These are phyloP conservation scores for Porodaedalea pini DNA, from an alignment of 1,284 basidiomycete genomes.

Conservation along the genomic window DNA sequence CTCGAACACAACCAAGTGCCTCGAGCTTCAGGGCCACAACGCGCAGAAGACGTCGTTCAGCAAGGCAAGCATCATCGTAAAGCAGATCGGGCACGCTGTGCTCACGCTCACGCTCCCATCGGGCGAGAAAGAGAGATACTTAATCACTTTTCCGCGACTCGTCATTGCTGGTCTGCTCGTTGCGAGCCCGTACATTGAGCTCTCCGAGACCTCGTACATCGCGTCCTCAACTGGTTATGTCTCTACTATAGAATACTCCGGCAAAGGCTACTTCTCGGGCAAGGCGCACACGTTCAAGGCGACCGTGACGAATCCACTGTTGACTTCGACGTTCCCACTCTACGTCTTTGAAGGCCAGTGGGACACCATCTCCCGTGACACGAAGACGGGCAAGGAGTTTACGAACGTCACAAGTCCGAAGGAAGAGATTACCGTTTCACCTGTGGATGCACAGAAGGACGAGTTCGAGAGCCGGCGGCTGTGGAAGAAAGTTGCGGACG, in stretches of 20 bases:
- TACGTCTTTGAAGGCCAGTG: constrained; percentile 85
- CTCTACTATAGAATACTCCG: constrained; percentile 85
- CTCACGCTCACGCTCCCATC: constrained; percentile 66
- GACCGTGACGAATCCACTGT: constrained; percentile 47
- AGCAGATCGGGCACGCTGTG: constrained; percentile 93
- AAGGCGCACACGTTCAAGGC: constrained; percentile 95
- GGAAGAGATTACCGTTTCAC: constrained; percentile 70
- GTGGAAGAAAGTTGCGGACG: constrained; percentile 87
- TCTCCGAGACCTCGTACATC: constrained; percentile 83
- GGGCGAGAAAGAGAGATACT: constrained; percentile 67
- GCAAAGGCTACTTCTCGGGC: constrained; percentile 92
- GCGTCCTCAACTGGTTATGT: constrained; percentile 73
- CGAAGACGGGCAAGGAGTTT: constrained; percentile 47
- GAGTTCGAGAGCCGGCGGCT: constrained; percentile 86
- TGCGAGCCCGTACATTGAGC: constrained; percentile 82
- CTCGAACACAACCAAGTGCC: constrained; percentile 77
- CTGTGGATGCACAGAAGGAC: constrained; percentile 56
- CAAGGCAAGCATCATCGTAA: constrained; percentile 79
- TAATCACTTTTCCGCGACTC: constrained; percentile 87
- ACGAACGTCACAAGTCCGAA: constrained; percentile 63
- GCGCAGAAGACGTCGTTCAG: constrained; percentile 89
- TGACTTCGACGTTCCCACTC: constrained; percentile 35
- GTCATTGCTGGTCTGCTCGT: constrained; percentile 60
- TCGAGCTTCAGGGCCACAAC: constrained; percentile 84
- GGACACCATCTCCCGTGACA: constrained; percentile 68